A percentile compares a stretch with the other conserved stretches of the same genome.
phyloP scores from a whole-genome alignment of 2,329 filamentous ascomycete species.

The Phyllosticta capitalensis region DNA sequence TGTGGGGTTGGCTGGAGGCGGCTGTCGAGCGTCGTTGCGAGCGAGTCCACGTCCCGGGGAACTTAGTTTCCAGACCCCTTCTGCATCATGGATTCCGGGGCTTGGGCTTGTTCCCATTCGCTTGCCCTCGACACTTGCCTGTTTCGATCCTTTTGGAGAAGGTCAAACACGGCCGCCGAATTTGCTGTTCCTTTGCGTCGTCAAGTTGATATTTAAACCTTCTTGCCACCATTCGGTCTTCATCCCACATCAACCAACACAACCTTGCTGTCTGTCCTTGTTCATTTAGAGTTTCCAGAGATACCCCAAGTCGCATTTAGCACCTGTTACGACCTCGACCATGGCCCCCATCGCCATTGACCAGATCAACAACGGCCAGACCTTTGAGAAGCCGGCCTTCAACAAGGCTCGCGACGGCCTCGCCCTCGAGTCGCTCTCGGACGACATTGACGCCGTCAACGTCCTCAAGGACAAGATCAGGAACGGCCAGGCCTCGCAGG shows the following conservation, averaged over 20 bases:
- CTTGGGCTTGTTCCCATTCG: not conserved
- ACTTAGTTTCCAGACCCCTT: constrained; percentile 9
- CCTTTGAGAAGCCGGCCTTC: constrained; percentile 33
- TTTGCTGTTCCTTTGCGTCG: not conserved
- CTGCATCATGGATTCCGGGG: constrained; percentile 11
- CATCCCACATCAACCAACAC: not conserved
- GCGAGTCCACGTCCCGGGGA: constrained; percentile 3
- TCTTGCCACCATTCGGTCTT: not conserved
- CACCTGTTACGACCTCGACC: not conserved
- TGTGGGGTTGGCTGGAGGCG: not conserved
- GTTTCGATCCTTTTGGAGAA: not conserved
- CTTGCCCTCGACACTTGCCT: constrained; percentile 1
- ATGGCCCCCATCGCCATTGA: constrained; percentile 30
- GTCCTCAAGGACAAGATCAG: constrained; percentile 48
- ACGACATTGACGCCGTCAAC: constrained; percentile 52
- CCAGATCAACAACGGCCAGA: constrained; percentile 30
- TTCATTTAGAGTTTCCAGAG: not conserved
- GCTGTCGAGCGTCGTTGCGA: not conserved
- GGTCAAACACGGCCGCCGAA: not conserved
- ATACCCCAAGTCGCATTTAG: not conserved
- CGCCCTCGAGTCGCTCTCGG: constrained; percentile 49
- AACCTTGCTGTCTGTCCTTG: not conserved
- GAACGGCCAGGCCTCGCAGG: constrained; percentile 36
- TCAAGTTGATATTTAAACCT: constrained; percentile 10
- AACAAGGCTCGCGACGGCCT: constrained; percentile 45